phyloP scores from a whole-genome alignment of 305 asterid genomes.

The Fraxinus angustifolia region DNA sequence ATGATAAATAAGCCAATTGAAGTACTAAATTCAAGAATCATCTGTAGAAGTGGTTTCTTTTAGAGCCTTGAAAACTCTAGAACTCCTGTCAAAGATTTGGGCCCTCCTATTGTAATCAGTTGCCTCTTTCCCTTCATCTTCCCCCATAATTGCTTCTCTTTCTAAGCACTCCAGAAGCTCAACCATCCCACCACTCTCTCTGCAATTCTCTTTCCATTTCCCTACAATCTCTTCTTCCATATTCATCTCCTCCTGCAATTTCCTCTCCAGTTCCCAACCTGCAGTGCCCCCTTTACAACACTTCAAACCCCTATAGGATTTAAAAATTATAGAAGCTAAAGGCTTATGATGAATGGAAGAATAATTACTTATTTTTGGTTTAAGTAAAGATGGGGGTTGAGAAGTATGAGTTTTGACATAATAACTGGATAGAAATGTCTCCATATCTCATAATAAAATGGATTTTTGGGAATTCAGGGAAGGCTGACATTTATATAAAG shows the following conservation, averaged over 20 bases:
- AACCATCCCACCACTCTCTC: constrained; percentile 41
- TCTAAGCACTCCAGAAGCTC: constrained; percentile 78
- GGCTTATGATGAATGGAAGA: neutral
- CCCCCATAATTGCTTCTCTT: constrained; percentile 86
- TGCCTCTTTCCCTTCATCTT: constrained; percentile 67
- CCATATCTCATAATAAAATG: neutral
- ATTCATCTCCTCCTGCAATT: constrained; percentile 16
- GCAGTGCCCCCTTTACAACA: constrained; percentile 31
- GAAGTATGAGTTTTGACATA: neutral
- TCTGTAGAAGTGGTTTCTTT: constrained; percentile 23
- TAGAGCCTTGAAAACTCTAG: constrained; percentile 60
- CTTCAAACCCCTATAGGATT: neutral
- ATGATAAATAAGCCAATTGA: neutral
- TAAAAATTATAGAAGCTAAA: neutral
- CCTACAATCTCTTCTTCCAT: constrained; percentile 37
- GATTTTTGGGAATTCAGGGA: neutral
- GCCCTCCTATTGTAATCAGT: constrained; percentile 77
- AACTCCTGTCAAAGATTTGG: constrained; percentile 58
- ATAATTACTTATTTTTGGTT: neutral
- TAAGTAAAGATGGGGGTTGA: neutral
- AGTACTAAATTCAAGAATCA: neutral
- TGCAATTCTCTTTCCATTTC: constrained; percentile 33
- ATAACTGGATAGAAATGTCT: neutral
- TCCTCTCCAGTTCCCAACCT: constrained; percentile 23
- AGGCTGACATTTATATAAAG: constrained; percentile 15